Conservation (phyloP, 352 stramenopile genomes). For the Elongisporangium prolatum region DNA sequence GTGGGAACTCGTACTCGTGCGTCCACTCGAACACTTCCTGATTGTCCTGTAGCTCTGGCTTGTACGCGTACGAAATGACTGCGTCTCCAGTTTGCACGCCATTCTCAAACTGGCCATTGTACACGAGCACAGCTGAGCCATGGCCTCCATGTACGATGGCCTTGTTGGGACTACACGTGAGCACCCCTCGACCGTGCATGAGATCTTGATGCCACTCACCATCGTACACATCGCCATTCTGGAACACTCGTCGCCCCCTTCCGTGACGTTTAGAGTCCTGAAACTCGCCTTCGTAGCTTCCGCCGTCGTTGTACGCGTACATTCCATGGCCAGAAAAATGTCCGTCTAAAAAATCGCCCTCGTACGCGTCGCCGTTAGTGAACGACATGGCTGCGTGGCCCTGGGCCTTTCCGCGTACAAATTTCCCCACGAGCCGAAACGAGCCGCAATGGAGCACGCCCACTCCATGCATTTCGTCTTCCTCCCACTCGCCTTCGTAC, state of each 20-base stretch:
- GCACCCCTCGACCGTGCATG: constrained; percentile 51
- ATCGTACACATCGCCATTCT: constrained; percentile 45
- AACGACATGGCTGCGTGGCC: constrained; percentile 55
- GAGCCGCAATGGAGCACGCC: constrained; percentile 45
- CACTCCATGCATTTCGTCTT: constrained; percentile 53
- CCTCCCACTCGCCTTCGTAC: constrained; percentile 69
- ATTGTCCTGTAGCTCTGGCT: constrained; percentile 6
- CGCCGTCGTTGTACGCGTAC: constrained; percentile 42
- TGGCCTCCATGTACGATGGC: neutral
- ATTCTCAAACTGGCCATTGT: constrained; percentile 41
- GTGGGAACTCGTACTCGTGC: constrained; percentile 65
- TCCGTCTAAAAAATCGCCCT: constrained; percentile 47
- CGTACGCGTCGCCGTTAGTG: constrained; percentile 65
- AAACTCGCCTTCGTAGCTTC: constrained; percentile 53
- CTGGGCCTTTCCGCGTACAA: constrained; percentile 39
- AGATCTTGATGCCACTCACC: constrained; percentile 49
- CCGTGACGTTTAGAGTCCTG: constrained; percentile 45
- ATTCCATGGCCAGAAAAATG: constrained; percentile 41
- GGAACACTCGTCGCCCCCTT: constrained; percentile 39
- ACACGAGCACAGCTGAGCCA: constrained; percentile 17
- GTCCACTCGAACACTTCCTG: constrained; percentile 31
- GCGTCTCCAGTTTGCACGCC: constrained; percentile 42
- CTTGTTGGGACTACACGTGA: constrained; percentile 19
- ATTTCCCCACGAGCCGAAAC: constrained; percentile 59
- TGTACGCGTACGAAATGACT: constrained; percentile 36